Base-by-base conservation (phyloP, 352 stramenopile genomes). In the Phytopythium chamaehyphon region DNA sequence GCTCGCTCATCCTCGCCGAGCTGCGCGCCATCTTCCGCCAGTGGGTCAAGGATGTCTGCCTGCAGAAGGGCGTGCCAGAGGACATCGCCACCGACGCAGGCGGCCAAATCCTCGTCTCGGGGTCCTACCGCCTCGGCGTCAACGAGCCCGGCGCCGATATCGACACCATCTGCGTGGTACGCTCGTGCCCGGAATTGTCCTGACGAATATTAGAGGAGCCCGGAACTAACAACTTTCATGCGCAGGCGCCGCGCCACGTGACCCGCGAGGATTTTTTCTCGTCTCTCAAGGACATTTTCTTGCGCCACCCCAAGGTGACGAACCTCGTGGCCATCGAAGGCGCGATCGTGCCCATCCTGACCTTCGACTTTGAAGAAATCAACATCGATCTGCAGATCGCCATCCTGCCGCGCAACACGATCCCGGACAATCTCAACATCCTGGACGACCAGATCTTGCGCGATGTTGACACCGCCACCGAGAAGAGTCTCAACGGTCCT, bases 371-470 rank as follows among this genome's bases (percentile, higher is more conserved):
- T 62, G 93, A 98, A 61, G 96, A 97, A 48, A 96, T 99, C 61
- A 98, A 99, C 61, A 98, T 99, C 58, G 97, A 99, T 83, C 71
- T 99, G 18, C 83, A 98, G 47, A 98, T 99, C 67, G 96, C 96
- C 12, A 90, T 96, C 38, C 59, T 99, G 16, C 95, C 96, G 45
- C 69, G 88, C 47, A 94, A 94, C 38, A 85, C 79, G 21, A 95
- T 98, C 39, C 83, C 89, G 6, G 77, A 95, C 40, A 77, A 95
- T 57, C 48, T 96, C 18, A 95, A 97, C 64, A 95, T 97, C 18
- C 56, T 97, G 47, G 88, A 97, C 60, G 89, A 97, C 62, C 73
- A 88, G 24, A 85, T 97, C 43, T 70, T 97, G 22, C 67, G 84
- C 0, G 83, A 86, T 31, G 84, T 95, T 31, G 88, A 97, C 56